Evolutionary conservation across 805 yeast genomes (phyloP), one percentile per base, ranked within the genome.

Genomic region (Hemisphaericaspora nanyangensis): DNA sequence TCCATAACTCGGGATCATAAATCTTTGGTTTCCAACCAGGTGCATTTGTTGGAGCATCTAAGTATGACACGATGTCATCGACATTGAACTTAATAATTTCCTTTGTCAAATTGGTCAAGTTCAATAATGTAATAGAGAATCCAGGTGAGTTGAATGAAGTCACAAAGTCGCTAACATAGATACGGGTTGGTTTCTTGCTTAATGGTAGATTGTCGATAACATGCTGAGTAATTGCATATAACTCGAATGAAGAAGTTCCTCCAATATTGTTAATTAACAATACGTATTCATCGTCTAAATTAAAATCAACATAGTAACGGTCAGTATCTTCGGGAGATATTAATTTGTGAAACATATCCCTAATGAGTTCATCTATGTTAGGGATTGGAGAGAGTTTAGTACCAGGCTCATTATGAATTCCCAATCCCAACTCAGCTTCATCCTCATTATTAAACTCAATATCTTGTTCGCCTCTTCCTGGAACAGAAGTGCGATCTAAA

Each of bases 321-420:
- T 91, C 96, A 39, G 64, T 55, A 55, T 90, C 96, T 6, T 66
- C 66, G 25, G 72, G 60, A 40, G 80, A 80, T 26, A 85, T 54
- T 42, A 90, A 61, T 52, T 78, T 77, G 32, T 79, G 69, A 38
- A 83, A 72, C 68, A 91, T 70, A 22, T 76, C 69, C 18, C 70
- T 66, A 20, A 72, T 42, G 38, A 91, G 63, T 0, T 74, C 75
- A 13, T 78, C 81, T 36, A 87, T 77, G 0, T 77, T 57, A 18
- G 97, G 96, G 49, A 90, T 77, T 13, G 85, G 83, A 20, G 70
- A 63, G 27, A 77, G 55, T 45, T 77, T 75, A 38, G 52, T 70
- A 45, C 97, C 97, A 1, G 96, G 93, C 59, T 90, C 98, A 54
- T 90, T 90, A 62, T 90, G 98, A 44, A 90, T 90, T 32, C 98